These are phyloP conservation scores for Phyllostachys edulis DNA, from an alignment of 176 grass and related monocot genomes.

Conservation along the genomic window DNA sequence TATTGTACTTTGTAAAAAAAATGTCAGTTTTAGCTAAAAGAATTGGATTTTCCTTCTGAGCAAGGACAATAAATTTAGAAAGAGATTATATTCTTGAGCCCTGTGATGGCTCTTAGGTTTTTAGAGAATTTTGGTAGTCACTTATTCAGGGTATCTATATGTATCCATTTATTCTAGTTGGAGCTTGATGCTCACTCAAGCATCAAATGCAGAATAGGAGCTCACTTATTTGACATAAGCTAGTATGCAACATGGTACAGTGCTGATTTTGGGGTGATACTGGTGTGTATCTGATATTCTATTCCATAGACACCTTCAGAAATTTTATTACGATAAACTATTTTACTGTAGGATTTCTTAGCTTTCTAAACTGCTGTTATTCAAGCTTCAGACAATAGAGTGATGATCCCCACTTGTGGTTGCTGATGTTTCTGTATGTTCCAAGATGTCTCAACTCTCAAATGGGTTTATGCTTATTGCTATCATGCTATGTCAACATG, in stretches of 20 bases:
- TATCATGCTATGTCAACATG: neutral
- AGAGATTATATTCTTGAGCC: neutral
- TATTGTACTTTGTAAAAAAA: neutral
- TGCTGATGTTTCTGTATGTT: neutral
- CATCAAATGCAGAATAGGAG: neutral
- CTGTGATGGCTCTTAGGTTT: neutral
- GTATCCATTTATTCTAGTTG: neutral
- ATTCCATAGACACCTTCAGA: neutral
- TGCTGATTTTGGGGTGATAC: slow-evolving; percentile 12
- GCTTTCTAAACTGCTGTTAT: neutral
- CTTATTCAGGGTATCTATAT: neutral
- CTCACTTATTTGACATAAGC: neutral
- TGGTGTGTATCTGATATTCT: neutral
- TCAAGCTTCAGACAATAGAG: neutral
- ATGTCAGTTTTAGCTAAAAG: neutral
- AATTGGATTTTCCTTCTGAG: neutral
- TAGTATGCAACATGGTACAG: neutral
- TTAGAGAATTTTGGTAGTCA: neutral
- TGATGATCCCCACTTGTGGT: neutral
- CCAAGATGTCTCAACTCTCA: neutral
- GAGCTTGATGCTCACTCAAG: slow-evolving; percentile 5
- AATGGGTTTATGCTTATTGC: neutral
- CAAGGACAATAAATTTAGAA: neutral
- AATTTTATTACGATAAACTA: neutral
- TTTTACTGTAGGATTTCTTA: neutral